Percentiles rank a stretch among this genome's conserved stretches.
phyloP scores from a whole-genome alignment of 139 green algal genomes.

The Tetraselmis chui region DNA sequence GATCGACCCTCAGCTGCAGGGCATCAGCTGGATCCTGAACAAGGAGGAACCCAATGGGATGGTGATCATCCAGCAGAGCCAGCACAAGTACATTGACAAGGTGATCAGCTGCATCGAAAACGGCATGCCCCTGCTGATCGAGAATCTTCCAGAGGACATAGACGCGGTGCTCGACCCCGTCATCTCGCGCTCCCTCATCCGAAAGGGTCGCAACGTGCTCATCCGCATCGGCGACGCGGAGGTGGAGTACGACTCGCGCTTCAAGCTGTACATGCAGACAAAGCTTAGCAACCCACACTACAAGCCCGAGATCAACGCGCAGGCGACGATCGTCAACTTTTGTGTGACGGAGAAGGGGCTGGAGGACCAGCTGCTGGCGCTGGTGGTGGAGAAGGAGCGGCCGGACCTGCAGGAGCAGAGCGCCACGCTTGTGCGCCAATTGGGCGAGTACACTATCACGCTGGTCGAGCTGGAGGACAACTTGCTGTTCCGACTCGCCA shows the following conservation, averaged over 20 bases:
- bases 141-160: conserved; percentile 79
- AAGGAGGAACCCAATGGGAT: conserved; percentile 63
- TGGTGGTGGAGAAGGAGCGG: conserved; percentile 79
- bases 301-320: conserved; percentile 79
- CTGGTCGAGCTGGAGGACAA: conserved; percentile 83
- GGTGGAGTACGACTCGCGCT: conserved; percentile 58
- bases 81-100: conserved; percentile 76
- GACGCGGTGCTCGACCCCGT: conserved; percentile 82
- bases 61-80: conserved; percentile 76
- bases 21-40: conserved; percentile 80
- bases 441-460: conserved; percentile 79
- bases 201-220: conserved; percentile 50
- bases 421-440: conserved; percentile 50
- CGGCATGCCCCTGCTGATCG: conserved; percentile 76
- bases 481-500: conserved; percentile 70
- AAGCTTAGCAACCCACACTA: conserved; percentile 87
- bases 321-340: conserved; percentile 88
- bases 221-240: conserved; percentile 81
- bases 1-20: conserved; percentile 88
- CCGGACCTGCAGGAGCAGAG: conserved; percentile 72
- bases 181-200: conserved; percentile 37
- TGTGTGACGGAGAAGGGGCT: conserved; percentile 81
- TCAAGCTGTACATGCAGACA: conserved; percentile 80
- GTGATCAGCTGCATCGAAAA: conserved; percentile 75
- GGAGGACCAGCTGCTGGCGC: conserved; percentile 84